Evolutionary conservation across 139 green algal genomes (phyloP).

Genomic region (Mesotaenium endlicherianum): DNA sequence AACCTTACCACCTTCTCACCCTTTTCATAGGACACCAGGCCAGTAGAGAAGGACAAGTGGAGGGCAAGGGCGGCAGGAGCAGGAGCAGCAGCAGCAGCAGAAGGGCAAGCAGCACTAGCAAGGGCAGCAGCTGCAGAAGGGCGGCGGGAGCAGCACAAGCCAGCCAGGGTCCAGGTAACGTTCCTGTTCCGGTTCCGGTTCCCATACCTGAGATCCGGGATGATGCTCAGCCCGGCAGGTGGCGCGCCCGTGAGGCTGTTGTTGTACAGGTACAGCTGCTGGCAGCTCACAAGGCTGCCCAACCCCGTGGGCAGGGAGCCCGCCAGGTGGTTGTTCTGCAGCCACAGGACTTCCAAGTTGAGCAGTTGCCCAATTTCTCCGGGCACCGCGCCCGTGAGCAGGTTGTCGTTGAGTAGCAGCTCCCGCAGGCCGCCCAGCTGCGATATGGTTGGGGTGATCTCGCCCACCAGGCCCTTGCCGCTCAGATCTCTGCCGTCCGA

Average conservation of each 20-base stretch:
- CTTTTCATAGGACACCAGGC: neutral
- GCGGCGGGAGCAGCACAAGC: too few species aligned
- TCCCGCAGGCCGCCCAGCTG: neutral
- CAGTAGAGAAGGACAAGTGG: neutral
- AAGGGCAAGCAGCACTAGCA: neutral
- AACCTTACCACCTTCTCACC: too few species aligned
- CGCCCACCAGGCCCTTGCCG: neutral
- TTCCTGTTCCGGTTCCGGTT: too few species aligned
- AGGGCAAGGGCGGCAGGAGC: neutral
- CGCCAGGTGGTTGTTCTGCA: neutral
- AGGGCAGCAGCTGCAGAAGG: neutral
- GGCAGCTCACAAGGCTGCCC: neutral
- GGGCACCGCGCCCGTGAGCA: slow-evolving; percentile 17
- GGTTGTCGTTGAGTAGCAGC: slow-evolving; percentile 21
- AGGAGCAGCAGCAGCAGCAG: neutral
- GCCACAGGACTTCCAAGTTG: neutral
- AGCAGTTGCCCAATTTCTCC: neutral
- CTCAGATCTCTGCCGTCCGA: slow-evolving; percentile 9
- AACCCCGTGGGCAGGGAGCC: slow-evolving; percentile 12
- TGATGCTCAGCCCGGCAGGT: neutral
- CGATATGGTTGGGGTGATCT: neutral
- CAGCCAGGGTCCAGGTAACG: too few species aligned
- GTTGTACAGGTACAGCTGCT: slow-evolving; percentile 16
- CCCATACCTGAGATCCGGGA: slow-evolving; percentile 16
- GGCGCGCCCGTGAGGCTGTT: slow-evolving; percentile 26